Percentiles rank a stretch among this genome's conserved stretches.
These are phyloP conservation scores for Dimargaris cristalligena DNA, from an alignment of 192 early-diverging fungal genomes.

Conservation along the genomic window DNA sequence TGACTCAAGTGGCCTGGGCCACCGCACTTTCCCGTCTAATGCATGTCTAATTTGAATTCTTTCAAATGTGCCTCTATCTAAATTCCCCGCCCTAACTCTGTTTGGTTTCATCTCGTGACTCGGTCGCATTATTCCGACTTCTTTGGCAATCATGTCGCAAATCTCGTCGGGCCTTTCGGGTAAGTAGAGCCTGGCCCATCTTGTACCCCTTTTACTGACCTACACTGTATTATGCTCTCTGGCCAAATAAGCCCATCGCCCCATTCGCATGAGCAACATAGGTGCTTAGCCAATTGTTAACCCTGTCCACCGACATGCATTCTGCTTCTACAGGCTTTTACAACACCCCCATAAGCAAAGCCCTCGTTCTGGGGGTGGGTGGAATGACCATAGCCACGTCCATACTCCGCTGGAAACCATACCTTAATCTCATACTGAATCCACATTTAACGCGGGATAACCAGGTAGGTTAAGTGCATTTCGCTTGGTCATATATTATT, in stretches of 20 bases:
- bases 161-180: neutral
- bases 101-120: too few species aligned
- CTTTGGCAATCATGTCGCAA: constrained; percentile 3
- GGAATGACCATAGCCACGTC: constrained; percentile 28
- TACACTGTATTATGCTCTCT: too few species aligned
- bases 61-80: too few species aligned
- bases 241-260: neutral
- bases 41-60: too few species aligned
- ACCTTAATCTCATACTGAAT: constrained; percentile 33
- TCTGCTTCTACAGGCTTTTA: constrained; percentile 30
- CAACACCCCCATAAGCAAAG: constrained; percentile 45
- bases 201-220: too few species aligned
- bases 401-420: constrained; percentile 32
- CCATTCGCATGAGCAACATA: neutral
- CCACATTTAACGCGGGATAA: constrained; percentile 40
- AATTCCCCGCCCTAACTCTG: too few species aligned
- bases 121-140: too few species aligned
- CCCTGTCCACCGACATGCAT: neutral
- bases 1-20: too few species aligned
- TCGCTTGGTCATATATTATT: too few species aligned
- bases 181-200: too few species aligned
- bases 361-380: constrained; percentile 28
- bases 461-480: constrained; percentile 38
- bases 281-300: neutral
- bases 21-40: too few species aligned